Percentiles rank a stretch among this genome's conserved stretches.
Conservation (phyloP, 1,284 basidiomycete genomes). For the Cryptococcus neoformans region DNA sequence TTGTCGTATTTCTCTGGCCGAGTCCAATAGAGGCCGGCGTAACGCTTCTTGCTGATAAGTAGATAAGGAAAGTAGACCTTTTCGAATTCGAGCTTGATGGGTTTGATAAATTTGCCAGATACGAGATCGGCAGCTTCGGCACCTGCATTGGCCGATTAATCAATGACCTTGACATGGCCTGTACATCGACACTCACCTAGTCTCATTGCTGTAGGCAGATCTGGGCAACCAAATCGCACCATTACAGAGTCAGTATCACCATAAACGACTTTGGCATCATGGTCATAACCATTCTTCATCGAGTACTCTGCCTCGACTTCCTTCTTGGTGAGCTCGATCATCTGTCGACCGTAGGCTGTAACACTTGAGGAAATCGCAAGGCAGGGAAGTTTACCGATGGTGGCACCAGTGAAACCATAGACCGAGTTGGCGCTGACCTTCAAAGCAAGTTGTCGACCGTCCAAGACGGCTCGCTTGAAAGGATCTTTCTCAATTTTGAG, state of each 20-base stretch:
- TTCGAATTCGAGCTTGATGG: slow-evolving; percentile 97
- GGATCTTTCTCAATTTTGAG: slow-evolving; percentile 93
- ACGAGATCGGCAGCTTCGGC: slow-evolving; percentile 93
- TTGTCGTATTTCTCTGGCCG: slow-evolving; percentile 90
- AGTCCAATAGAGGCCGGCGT: slow-evolving; percentile 96
- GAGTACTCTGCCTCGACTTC: slow-evolving; percentile 86
- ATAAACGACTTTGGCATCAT: slow-evolving; percentile 90
- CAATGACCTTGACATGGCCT: background rate
- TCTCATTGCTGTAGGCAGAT: slow-evolving; percentile 79
- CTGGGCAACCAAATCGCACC: slow-evolving; percentile 87
- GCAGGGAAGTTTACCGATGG: slow-evolving; percentile 90
- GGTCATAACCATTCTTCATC: slow-evolving; percentile 74
- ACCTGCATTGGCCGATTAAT: slow-evolving; percentile 54
- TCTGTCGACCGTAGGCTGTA: slow-evolving; percentile 91
- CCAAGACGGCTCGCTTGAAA: slow-evolving; percentile 89
- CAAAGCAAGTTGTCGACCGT: slow-evolving; percentile 88
- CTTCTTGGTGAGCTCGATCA: slow-evolving; percentile 94
- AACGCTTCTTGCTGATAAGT: slow-evolving; percentile 95
- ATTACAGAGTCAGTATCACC: slow-evolving; percentile 98
- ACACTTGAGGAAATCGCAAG: slow-evolving; percentile 88
- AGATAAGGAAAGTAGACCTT: slow-evolving; percentile 97
- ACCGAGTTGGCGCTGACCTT: slow-evolving; percentile 98
- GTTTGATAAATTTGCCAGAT: slow-evolving; percentile 82
- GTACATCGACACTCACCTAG: slow-evolving; percentile 59
- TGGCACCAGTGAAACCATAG: slow-evolving; percentile 95